Percentiles rank a stretch among this genome's conserved stretches.
phyloP scores from a whole-genome alignment of 176 grass and related monocot genomes.

The Phoenix dactylifera region DNA sequence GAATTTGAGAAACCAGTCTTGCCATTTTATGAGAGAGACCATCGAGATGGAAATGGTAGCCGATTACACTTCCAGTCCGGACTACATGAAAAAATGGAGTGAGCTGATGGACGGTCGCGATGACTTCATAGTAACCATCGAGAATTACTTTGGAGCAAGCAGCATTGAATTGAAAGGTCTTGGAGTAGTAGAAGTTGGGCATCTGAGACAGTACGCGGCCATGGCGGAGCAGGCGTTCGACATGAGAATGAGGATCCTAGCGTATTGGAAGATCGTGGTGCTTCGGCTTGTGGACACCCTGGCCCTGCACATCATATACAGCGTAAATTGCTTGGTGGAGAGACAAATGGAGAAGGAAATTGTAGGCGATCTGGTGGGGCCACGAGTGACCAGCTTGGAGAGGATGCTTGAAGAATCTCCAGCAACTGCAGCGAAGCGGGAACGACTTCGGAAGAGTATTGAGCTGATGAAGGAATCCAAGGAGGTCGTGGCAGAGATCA shows the following conservation, averaged over 20 bases:
- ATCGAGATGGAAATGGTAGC: constrained; percentile 38
- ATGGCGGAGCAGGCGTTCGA: constrained; percentile 34
- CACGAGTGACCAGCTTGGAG: constrained; percentile 21
- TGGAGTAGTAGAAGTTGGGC: constrained; percentile 28
- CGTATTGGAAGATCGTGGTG: constrained; percentile 45
- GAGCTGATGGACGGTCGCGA: constrained; percentile 1
- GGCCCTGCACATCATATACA: constrained; percentile 27
- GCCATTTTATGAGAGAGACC: constrained; percentile 17
- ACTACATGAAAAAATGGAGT: constrained; percentile 18
- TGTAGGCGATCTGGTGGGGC: constrained; percentile 11
- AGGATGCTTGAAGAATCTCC: constrained; percentile 36
- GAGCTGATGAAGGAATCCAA: constrained; percentile 37
- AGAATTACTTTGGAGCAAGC: not conserved
- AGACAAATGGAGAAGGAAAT: constrained; percentile 29
- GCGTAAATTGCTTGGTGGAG: constrained; percentile 31
- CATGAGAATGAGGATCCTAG: constrained; percentile 26
- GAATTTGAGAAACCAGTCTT: constrained; percentile 14
- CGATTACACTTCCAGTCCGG: constrained; percentile 9
- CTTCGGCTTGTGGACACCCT: constrained; percentile 37
- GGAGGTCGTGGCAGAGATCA: constrained; percentile 19
- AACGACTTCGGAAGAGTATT: constrained; percentile 37
- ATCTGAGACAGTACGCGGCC: constrained; percentile 7
- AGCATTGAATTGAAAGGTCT: constrained; percentile 10
- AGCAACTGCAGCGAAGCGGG: constrained; percentile 10
- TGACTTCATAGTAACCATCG: constrained; percentile 3